A percentile compares a stretch with the other conserved stretches of the same genome.
phyloP scores from a whole-genome alignment of 2,329 filamentous ascomycete species.

The Lachnum nothofagi region DNA sequence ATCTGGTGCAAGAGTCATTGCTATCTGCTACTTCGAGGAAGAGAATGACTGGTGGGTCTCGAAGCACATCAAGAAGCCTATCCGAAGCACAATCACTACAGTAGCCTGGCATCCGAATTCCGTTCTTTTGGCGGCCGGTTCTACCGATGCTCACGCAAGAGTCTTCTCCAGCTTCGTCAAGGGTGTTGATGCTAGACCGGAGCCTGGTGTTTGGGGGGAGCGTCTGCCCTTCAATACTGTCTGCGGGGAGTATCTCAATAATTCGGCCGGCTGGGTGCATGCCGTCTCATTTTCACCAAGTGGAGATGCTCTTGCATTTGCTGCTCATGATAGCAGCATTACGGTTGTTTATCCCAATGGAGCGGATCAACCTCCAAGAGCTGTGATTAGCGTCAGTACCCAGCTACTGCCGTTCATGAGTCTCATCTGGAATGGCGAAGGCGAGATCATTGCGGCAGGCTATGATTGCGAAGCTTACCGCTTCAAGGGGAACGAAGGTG shows the following conservation, averaged over 20 bases:
- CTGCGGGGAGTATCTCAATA: slow-evolving; percentile 93
- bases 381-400: slow-evolving; percentile 85
- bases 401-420: slow-evolving; percentile 90
- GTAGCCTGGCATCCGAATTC: slow-evolving; percentile 97
- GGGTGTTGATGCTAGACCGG: slow-evolving; percentile 79
- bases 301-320: slow-evolving; percentile 88
- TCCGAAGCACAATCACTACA: slow-evolving; percentile 92
- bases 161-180: slow-evolving; percentile 97
- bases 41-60: slow-evolving; percentile 99
- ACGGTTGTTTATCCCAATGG: slow-evolving; percentile 92
- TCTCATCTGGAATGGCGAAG: slow-evolving; percentile 84
- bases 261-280: slow-evolving; percentile 95
- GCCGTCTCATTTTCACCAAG: slow-evolving; percentile 87
- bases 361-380: slow-evolving; percentile 82
- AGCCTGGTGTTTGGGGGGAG: slow-evolving; percentile 89
- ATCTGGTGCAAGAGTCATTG: slow-evolving; percentile 90
- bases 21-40: slow-evolving; percentile 97
- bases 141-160: slow-evolving; percentile 92
- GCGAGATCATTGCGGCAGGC: slow-evolving; percentile 90
- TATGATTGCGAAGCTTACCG: slow-evolving; percentile 88
- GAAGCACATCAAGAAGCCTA: slow-evolving; percentile 98
- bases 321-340: slow-evolving; percentile 91
- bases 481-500: slow-evolving; percentile 69
- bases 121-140: slow-evolving; percentile 87
- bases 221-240: slow-evolving; percentile 96